Percentiles rank a stretch among this genome's conserved stretches.
Evolutionary conservation across 768 basidiomycete species (phyloP).

Genomic region (Boletales sp.): DNA sequence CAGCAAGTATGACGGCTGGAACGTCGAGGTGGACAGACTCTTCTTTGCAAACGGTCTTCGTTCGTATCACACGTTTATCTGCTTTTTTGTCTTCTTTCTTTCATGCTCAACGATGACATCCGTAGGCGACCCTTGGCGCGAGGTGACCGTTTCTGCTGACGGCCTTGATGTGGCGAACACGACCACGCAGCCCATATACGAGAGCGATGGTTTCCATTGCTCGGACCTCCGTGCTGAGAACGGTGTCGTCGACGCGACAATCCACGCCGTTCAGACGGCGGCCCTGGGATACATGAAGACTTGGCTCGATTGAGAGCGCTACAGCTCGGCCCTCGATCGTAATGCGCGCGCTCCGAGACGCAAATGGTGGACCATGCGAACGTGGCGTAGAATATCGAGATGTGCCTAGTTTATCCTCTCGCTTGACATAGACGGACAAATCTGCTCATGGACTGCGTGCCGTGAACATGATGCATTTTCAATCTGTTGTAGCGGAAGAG

Average conservation of each 20-base stretch:
- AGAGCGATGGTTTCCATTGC: slow-evolving; percentile 64
- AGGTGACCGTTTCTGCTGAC: slow-evolving; percentile 62
- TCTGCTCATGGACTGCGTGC: too few relatives aligned
- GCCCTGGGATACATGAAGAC: slow-evolving; percentile 49
- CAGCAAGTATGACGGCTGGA: slow-evolving; percentile 56
- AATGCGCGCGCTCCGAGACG: too few relatives aligned
- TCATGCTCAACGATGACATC: background rate
- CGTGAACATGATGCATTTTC: too few relatives aligned
- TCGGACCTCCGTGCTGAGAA: slow-evolving; percentile 49
- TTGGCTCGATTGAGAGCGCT: slow-evolving; percentile 41
- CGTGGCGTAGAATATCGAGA: too few relatives aligned
- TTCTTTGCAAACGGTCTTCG: slow-evolving; percentile 71
- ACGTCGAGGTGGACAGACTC: slow-evolving; percentile 50
- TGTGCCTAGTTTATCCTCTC: too few relatives aligned
- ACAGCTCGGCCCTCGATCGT: too few relatives aligned
- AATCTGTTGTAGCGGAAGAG: too few relatives aligned
- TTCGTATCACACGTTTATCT: slow-evolving; percentile 28
- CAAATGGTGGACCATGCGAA: too few relatives aligned
- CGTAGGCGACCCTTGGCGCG: slow-evolving; percentile 70
- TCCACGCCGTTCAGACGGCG: slow-evolving; percentile 50
- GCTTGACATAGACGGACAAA: too few relatives aligned
- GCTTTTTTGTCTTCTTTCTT: background rate
- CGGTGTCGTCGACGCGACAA: slow-evolving; percentile 46
- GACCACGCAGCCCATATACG: slow-evolving; percentile 49
- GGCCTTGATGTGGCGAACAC: slow-evolving; percentile 45